Percentiles rank a stretch among this genome's conserved stretches.
Conservation (phyloP, 2,329 filamentous ascomycete species). For the Zasmidium cellare region DNA sequence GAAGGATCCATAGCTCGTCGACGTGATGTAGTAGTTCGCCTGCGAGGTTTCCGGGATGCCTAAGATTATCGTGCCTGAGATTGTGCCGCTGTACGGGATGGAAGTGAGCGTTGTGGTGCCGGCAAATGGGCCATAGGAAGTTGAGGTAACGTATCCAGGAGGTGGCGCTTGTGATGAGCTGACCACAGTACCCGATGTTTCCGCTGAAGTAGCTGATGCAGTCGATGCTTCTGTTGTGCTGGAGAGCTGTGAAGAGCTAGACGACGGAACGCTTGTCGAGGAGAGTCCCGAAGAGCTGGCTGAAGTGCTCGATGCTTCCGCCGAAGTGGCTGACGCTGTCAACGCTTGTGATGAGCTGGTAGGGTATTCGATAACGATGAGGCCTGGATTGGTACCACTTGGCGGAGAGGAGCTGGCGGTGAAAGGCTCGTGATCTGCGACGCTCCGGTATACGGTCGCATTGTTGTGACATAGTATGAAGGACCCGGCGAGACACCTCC, state of each 20-base stretch:
- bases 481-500: not conserved
- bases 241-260: too few species aligned
- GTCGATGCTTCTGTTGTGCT: too few species aligned
- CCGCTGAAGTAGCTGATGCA: too few species aligned
- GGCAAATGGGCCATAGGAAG: constrained; percentile 1
- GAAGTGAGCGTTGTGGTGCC: constrained; percentile 6
- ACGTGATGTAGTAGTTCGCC: not conserved
- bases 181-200: too few species aligned
- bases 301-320: too few species aligned
- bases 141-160: not conserved
- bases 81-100: constrained; percentile 5
- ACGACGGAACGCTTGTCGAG: too few species aligned
- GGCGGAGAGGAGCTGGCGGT: constrained; percentile 1
- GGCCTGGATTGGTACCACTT: not conserved
- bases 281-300: too few species aligned
- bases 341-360: too few species aligned
- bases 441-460: not conserved
- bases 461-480: not conserved
- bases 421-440: not conserved
- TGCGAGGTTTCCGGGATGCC: not conserved
- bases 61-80: constrained; percentile 4
- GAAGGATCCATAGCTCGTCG: not conserved
- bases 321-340: too few species aligned
- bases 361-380: not conserved
- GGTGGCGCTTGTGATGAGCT: not conserved